Conservation (phyloP, 495 filamentous ascomycete species). For the Talaromyces adpressus region DNA sequence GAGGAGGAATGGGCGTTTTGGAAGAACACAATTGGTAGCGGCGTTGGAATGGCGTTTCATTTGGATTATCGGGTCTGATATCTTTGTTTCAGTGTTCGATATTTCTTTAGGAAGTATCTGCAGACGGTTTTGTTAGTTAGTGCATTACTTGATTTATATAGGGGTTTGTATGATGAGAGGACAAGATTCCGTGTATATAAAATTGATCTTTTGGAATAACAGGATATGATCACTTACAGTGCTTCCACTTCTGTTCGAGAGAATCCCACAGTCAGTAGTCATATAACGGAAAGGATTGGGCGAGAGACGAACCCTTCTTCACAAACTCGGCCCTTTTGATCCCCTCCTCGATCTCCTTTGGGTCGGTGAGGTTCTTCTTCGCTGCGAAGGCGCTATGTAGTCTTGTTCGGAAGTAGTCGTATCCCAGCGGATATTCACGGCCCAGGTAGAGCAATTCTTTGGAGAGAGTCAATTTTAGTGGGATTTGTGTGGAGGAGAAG, state of each 20-base stretch:
- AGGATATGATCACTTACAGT: slow-evolving; percentile 53
- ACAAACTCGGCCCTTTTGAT: slow-evolving; percentile 80
- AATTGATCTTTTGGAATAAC: not conserved
- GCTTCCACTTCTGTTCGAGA: slow-evolving; percentile 69
- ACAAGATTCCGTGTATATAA: not conserved
- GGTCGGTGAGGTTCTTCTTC: slow-evolving; percentile 62
- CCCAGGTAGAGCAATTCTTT: slow-evolving; percentile 83
- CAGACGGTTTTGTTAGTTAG: slow-evolving; percentile 17
- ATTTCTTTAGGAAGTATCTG: slow-evolving; percentile 93
- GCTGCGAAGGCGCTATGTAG: slow-evolving; percentile 79
- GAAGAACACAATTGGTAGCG: not conserved
- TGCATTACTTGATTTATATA: not conserved
- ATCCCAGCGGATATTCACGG: slow-evolving; percentile 81
- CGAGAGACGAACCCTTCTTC: slow-evolving; percentile 62
- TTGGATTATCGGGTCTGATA: slow-evolving; percentile 50
- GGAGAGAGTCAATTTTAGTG: no score
- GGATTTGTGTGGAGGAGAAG: no score
- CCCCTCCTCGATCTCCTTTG: slow-evolving; percentile 64
- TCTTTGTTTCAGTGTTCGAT: slow-evolving; percentile 77
- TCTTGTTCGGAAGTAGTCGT: slow-evolving; percentile 70
- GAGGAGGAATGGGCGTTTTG: not conserved
- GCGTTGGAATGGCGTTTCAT: not conserved
- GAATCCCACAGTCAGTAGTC: slow-evolving; percentile 3
- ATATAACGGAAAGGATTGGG: not conserved
- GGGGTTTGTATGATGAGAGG: not conserved